Conservation (phyloP, 1,139 yeast genomes). For the Zygosaccharomyces pseudobailii region DNA sequence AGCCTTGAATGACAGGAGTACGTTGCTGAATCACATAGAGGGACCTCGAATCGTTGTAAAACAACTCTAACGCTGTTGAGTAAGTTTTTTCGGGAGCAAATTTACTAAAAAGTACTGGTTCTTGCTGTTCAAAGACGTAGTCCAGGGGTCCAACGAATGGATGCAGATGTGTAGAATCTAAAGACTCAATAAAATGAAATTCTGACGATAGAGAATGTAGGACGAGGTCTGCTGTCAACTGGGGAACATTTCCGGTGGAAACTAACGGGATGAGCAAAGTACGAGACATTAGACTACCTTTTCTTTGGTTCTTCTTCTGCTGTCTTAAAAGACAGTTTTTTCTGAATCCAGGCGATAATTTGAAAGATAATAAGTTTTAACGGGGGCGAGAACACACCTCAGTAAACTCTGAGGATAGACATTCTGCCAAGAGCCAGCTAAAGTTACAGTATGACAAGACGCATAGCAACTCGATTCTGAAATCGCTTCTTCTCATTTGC, state of each 20-base stretch:
- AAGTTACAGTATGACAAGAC: too few species aligned
- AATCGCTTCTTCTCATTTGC: too few species aligned
- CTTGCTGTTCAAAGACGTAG: conserved; percentile 28
- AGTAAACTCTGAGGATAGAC: too few species aligned
- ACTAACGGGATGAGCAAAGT: conserved; percentile 67
- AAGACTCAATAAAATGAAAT: conserved; percentile 47
- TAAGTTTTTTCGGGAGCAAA: conserved; percentile 6
- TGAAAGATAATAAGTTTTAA: too few species aligned
- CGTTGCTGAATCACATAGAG: conserved; percentile 71
- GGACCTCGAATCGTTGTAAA: conserved; percentile 38
- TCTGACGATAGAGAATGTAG: conserved; percentile 51
- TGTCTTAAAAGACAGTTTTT: background rate
- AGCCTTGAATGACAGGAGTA: conserved; percentile 75
- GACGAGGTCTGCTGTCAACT: conserved; percentile 68
- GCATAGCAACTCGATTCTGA: too few species aligned
- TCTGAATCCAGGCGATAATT: too few species aligned
- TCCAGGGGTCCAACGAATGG: conserved; percentile 87
- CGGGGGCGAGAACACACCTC: too few species aligned
- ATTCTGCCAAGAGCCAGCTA: too few species aligned
- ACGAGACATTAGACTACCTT: conserved; percentile 4
- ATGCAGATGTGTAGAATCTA: conserved; percentile 60
- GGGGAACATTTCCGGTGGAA: conserved; percentile 88
- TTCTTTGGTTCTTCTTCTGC: background rate
- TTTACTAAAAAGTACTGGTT: conserved; percentile 23
- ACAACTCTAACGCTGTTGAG: conserved; percentile 61